These are phyloP conservation scores for Haberlea rhodopensis DNA, from an alignment of 257 asterid species.

Conservation along the genomic window DNA sequence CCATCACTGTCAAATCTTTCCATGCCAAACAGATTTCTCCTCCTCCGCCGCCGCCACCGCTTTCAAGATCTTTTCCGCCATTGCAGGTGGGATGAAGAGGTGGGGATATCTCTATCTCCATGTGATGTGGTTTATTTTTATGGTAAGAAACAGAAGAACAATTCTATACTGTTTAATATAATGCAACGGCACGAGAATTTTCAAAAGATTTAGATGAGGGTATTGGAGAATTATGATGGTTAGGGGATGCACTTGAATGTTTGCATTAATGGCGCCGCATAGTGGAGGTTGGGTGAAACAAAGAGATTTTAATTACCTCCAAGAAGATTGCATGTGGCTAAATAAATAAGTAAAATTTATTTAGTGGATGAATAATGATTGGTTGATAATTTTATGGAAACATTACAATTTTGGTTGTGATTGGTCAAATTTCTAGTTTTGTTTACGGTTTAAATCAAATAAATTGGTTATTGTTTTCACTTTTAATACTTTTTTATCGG, in stretches of 20 bases:
- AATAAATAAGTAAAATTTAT: too few species aligned
- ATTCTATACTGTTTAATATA: too few species aligned
- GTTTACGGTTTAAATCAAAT: too few species aligned
- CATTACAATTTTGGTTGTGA: too few species aligned
- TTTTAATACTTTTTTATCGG: too few species aligned
- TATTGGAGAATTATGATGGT: neutral
- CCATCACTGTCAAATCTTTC: constrained; percentile 67
- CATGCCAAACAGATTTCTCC: constrained; percentile 54
- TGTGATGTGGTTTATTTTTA: neutral
- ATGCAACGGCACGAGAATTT: neutral
- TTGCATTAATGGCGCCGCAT: constrained; percentile 35
- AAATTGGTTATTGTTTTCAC: too few species aligned
- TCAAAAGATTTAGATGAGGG: neutral
- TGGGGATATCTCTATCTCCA: constrained; percentile 48
- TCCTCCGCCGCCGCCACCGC: constrained; percentile 19
- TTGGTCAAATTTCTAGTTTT: too few species aligned
- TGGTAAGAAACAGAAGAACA: neutral
- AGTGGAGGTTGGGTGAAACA: constrained; percentile 34
- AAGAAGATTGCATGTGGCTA: neutral
- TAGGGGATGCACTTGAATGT: constrained; percentile 28
- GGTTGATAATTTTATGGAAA: too few species aligned
- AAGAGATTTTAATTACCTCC: constrained; percentile 21
- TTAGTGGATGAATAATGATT: too few species aligned
- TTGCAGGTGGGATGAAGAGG: constrained; percentile 1
- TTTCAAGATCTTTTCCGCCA: constrained; percentile 28